Evolutionary conservation across 2,329 filamentous ascomycete genomes (phyloP).

Genomic region (Colletotrichum sp.): DNA sequence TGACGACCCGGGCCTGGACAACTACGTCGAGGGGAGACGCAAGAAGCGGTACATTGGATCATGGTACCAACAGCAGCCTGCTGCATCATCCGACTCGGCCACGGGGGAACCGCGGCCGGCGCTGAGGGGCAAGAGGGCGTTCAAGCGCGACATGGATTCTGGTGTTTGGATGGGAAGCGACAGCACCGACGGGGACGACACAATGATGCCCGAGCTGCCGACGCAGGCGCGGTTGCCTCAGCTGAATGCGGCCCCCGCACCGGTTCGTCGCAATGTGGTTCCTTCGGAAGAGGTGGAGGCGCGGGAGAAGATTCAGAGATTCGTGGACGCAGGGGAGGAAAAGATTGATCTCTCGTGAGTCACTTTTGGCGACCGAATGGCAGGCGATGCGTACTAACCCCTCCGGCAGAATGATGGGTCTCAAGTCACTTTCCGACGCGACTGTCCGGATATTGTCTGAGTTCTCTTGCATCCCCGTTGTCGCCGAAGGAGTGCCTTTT

Average conservation of each 20-base stretch:
- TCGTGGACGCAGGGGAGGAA: slow-evolving; percentile 64
- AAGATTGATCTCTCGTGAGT: slow-evolving; percentile 67
- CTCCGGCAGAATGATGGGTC: slow-evolving; percentile 42
- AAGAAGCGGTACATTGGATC: slow-evolving; percentile 70
- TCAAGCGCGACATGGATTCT: slow-evolving; percentile 69
- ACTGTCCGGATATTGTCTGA: slow-evolving; percentile 62
- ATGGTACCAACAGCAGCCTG: slow-evolving; percentile 69
- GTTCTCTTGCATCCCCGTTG: slow-evolving; percentile 58
- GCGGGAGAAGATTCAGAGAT: slow-evolving; percentile 51
- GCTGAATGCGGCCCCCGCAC: slow-evolving; percentile 34
- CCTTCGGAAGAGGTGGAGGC: slow-evolving; percentile 50
- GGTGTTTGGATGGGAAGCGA: slow-evolving; percentile 74
- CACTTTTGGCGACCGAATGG: background rate
- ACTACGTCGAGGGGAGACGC: slow-evolving; percentile 62
- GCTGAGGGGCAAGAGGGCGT: slow-evolving; percentile 52
- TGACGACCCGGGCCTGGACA: slow-evolving; percentile 70
- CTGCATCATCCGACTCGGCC: slow-evolving; percentile 51
- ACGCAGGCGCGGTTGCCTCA: slow-evolving; percentile 42
- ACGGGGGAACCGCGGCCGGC: slow-evolving; percentile 44
- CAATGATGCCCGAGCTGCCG: slow-evolving; percentile 35
- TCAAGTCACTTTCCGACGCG: slow-evolving; percentile 60
- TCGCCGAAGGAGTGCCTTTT: slow-evolving; percentile 63
- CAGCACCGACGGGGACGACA: slow-evolving; percentile 48
- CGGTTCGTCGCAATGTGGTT: slow-evolving; percentile 28
- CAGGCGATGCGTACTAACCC: background rate